These are phyloP conservation scores for Chlamydomonas reinhardtii DNA, from an alignment of 163 green algal genomes.

Conservation along the genomic window DNA sequence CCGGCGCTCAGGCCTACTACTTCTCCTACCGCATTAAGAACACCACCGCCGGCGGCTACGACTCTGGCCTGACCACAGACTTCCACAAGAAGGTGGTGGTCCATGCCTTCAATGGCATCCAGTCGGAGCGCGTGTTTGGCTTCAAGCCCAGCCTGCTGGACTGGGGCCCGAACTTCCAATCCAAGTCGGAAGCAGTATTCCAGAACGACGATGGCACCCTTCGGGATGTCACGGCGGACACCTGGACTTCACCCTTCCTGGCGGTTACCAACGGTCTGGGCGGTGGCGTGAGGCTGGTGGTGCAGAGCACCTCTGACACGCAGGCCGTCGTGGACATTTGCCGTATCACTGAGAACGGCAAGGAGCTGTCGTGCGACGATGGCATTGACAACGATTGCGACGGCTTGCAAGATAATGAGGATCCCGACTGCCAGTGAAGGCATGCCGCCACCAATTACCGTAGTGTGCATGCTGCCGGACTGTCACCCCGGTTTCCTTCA, in stretches of 20 bases:
- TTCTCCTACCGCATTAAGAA: background rate
- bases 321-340: background rate
- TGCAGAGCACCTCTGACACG: background rate
- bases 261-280: background rate
- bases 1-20: background rate
- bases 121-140: background rate
- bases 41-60: background rate
- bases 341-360: background rate
- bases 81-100: background rate
- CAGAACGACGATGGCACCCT: too few relatives aligned
- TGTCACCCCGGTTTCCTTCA: too few relatives aligned
- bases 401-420: background rate
- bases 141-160: background rate
- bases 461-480: too few relatives aligned
- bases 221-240: too few relatives aligned
- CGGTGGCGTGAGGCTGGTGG: background rate
- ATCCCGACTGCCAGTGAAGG: background rate
- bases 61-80: background rate
- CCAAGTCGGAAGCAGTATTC: too few relatives aligned
- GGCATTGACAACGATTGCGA: slow-evolving; percentile 12
- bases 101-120: background rate
- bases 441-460: too few relatives aligned
- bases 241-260: background rate
- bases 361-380: background rate
- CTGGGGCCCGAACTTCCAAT: background rate